Percentiles rank a stretch among this genome's conserved stretches.
These are phyloP conservation scores for Geranium rotundifolium DNA, from an alignment of 345 rosid genomes.

Conservation along the genomic window DNA sequence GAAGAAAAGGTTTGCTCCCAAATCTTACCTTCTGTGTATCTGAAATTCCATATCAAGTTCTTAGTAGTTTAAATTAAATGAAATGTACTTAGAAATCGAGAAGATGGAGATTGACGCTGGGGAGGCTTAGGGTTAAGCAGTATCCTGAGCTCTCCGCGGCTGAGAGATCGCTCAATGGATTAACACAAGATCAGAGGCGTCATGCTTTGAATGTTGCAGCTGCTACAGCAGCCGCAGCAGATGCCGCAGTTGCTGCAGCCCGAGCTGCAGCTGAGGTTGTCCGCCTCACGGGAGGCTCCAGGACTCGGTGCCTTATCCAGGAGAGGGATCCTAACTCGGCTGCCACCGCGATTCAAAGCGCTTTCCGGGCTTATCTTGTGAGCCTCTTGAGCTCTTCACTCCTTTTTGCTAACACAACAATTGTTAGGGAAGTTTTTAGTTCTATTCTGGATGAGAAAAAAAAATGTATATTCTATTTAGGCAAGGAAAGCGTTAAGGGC, in stretches of 20 bases:
- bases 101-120: constrained; percentile 42
- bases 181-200: constrained; percentile 60
- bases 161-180: constrained; percentile 31
- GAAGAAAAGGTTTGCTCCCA: constrained; percentile 39
- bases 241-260: constrained; percentile 86
- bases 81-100: constrained; percentile 28
- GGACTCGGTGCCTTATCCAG: constrained; percentile 18
- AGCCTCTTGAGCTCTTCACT: constrained; percentile 12
- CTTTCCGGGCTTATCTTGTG: constrained; percentile 72
- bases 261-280: constrained; percentile 91
- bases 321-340: constrained; percentile 26
- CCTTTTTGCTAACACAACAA: background rate
- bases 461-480: constrained; percentile 37
- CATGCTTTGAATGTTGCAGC: constrained; percentile 74
- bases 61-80: background rate
- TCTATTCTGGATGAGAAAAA: constrained; percentile 7
- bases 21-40: background rate
- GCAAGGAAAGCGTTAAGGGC: constrained; percentile 90
- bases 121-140: constrained; percentile 39
- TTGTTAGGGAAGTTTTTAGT: background rate
- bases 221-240: constrained; percentile 81
- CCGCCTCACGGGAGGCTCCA: constrained; percentile 39
- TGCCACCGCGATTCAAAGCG: constrained; percentile 67
- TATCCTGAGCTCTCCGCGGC: constrained; percentile 37
- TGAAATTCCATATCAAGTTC: background rate